phyloP scores from a whole-genome alignment of 345 rosid genomes.

The Carallia brachiata region DNA sequence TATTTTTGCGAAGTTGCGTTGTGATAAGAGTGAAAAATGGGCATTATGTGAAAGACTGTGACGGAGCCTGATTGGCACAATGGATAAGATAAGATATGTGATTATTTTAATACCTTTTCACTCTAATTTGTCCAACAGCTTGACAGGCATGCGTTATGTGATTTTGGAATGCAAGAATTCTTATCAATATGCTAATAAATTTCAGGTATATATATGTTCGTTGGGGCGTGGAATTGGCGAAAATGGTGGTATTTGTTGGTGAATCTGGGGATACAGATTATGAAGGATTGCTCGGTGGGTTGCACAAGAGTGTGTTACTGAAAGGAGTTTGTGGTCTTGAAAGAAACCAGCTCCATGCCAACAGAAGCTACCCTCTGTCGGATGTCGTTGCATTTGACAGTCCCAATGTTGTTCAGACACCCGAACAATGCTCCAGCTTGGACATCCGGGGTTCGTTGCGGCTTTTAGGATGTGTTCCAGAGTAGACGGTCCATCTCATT shows the following conservation, averaged over 20 bases:
- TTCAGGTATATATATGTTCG: slow-evolving; percentile 84
- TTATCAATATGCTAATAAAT: not conserved
- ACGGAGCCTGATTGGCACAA: too few relatives aligned
- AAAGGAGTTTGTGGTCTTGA: slow-evolving; percentile 61
- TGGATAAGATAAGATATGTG: too few relatives aligned
- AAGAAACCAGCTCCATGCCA: slow-evolving; percentile 52
- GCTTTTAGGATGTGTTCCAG: slow-evolving; percentile 41
- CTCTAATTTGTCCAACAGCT: not conserved
- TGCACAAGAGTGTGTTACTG: slow-evolving; percentile 72
- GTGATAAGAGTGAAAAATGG: not conserved
- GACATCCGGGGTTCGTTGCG: slow-evolving; percentile 60
- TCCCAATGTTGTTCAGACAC: slow-evolving; percentile 55
- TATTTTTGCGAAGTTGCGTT: not conserved
- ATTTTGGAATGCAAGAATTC: not conserved
- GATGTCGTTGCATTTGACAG: slow-evolving; percentile 76
- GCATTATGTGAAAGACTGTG: not conserved
- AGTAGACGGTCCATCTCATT: slow-evolving; percentile 1
- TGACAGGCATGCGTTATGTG: not conserved
- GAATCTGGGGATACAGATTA: slow-evolving; percentile 96
- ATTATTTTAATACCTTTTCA: not conserved
- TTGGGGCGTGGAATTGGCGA: slow-evolving; percentile 85
- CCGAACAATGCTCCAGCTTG: slow-evolving; percentile 36
- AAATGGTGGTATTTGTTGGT: slow-evolving; percentile 83
- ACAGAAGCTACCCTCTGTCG: slow-evolving; percentile 75
- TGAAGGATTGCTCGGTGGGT: slow-evolving; percentile 86